These are phyloP conservation scores for Brassica napus DNA, from an alignment of 345 rosid genomes.

Conservation along the genomic window DNA sequence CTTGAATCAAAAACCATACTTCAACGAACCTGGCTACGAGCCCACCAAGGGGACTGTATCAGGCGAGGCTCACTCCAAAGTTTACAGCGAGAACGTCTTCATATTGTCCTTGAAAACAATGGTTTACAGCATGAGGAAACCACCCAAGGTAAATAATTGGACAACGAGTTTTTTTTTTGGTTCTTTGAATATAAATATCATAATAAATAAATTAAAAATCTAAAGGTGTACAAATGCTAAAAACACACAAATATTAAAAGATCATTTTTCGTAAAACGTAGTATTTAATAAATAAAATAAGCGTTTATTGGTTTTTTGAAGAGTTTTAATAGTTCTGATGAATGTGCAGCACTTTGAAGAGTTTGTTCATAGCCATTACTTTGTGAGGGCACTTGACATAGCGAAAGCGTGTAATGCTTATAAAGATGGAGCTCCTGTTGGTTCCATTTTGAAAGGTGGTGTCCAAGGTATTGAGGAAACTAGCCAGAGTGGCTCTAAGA, in stretches of 20 bases:
- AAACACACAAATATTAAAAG: too few relatives aligned
- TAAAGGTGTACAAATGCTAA: not conserved
- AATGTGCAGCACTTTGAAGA: constrained; percentile 75
- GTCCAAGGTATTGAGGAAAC: constrained; percentile 60
- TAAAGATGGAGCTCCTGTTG: constrained; percentile 75
- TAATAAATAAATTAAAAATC: not conserved
- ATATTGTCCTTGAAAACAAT: constrained; percentile 69
- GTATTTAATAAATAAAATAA: not conserved
- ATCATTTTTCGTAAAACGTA: too few relatives aligned
- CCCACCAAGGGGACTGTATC: constrained; percentile 38
- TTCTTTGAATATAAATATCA: too few relatives aligned
- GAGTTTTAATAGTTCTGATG: not conserved
- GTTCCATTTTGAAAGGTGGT: constrained; percentile 67
- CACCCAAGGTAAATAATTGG: constrained; percentile 61
- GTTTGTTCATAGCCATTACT: constrained; percentile 69
- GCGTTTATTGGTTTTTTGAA: not conserved
- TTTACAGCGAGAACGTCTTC: constrained; percentile 67
- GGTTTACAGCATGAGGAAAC: constrained; percentile 65
- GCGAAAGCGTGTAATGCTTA: constrained; percentile 74
- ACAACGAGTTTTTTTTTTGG: not conserved
- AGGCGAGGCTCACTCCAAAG: constrained; percentile 56
- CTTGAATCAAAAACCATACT: constrained; percentile 82
- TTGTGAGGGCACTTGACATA: constrained; percentile 54
- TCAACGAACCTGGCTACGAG: constrained; percentile 85
- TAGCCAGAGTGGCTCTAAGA: constrained; percentile 46